Conservation (phyloP, 306 rosid species). For the Cucurbita pepo region DNA sequence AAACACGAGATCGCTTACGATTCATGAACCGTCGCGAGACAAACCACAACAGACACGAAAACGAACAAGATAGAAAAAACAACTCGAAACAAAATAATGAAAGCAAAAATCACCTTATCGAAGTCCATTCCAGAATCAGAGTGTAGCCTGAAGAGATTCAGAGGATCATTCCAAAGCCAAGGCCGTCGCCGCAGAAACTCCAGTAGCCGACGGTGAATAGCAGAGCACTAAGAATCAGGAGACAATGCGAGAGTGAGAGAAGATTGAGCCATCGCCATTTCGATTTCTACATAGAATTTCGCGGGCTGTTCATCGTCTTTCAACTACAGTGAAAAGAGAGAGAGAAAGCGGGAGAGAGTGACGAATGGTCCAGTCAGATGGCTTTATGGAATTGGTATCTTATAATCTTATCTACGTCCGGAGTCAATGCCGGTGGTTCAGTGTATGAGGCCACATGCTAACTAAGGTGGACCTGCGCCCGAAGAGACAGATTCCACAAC, state of each 20-base stretch:
- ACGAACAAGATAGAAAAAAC: not conserved
- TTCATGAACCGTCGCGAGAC: conserved; percentile 15
- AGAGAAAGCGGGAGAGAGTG: conserved; percentile 19
- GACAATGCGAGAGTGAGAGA: conserved; percentile 38
- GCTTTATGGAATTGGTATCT: not conserved
- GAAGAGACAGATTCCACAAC: not conserved
- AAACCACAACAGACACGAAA: not conserved
- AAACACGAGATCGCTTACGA: conserved; percentile 28
- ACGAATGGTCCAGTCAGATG: conserved; percentile 4
- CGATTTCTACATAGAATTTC: not conserved
- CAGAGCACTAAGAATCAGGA: conserved; percentile 59
- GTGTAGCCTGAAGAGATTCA: conserved; percentile 9
- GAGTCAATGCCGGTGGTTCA: conserved; percentile 3
- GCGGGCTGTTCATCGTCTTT: conserved; percentile 9
- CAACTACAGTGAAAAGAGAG: not conserved
- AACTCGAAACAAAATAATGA: not conserved
- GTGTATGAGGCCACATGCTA: conserved; percentile 11
- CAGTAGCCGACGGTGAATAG: conserved; percentile 33
- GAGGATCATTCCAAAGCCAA: conserved; percentile 21
- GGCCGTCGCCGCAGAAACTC: conserved; percentile 19
- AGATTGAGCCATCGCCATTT: not conserved
- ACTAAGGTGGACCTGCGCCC: conserved; percentile 2
- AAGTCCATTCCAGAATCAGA: conserved; percentile 42
- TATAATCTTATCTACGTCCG: conserved; percentile 5
- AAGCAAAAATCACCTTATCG: conserved; percentile 41